These are phyloP conservation scores for Aspergillus diversus DNA, from an alignment of 495 filamentous ascomycete species.

Conservation along the genomic window DNA sequence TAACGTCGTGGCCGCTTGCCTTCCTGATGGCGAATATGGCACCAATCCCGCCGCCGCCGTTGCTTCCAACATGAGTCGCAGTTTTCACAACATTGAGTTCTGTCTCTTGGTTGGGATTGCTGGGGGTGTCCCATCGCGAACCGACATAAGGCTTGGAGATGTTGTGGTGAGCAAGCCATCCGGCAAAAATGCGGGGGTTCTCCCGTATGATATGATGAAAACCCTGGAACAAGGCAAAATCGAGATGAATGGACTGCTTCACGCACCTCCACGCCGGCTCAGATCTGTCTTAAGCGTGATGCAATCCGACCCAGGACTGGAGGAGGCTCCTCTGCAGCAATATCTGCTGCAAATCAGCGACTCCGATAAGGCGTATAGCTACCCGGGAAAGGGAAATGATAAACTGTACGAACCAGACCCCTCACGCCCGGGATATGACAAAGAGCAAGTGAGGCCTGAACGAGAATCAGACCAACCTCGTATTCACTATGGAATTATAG, in stretches of 20 bases:
- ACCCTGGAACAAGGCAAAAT: background rate
- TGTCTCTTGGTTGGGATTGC: background rate
- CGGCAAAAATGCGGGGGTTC: background rate
- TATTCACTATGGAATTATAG: no score
- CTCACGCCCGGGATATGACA: no score
- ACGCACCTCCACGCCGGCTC: background rate
- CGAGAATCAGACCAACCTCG: no score
- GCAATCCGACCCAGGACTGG: background rate
- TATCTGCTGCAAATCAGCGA: background rate
- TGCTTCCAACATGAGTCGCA: background rate
- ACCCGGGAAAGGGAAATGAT: background rate
- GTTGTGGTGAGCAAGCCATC: background rate
- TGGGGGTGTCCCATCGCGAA: background rate
- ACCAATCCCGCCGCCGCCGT: background rate
- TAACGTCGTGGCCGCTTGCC: background rate
- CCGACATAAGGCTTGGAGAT: background rate
- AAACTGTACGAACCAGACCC: no score
- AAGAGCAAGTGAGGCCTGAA: no score
- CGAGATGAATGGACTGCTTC: background rate
- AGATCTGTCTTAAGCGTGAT: background rate
- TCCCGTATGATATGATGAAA: background rate
- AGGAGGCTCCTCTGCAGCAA: background rate
- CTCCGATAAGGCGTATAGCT: background rate
- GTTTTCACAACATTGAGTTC: background rate
- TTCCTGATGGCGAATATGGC: background rate